Evolutionary conservation across 2,329 filamentous ascomycete genomes (phyloP), one percentile per base, ranked within the genome.

Genomic region (Ophiocordyceps camponoti-leonardi): DNA sequence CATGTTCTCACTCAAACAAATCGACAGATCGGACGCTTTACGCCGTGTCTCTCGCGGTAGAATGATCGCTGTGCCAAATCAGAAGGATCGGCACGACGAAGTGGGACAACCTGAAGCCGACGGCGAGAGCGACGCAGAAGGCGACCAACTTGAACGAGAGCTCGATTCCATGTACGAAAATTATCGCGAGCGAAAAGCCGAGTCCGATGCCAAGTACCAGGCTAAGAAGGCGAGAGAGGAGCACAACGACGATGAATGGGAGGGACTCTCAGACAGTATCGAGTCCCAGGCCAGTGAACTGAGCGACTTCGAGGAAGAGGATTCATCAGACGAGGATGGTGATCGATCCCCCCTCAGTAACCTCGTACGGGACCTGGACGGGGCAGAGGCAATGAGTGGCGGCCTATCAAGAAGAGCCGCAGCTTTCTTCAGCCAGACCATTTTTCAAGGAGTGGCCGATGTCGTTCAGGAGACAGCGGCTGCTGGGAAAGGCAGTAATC

Each of bases 391-490:
- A 35, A 67, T 70, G 13, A 61, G 65, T 8, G 68, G 53, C 44
- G 56, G 58, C 3, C 69, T 96, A n/a, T 94, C 87, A 3, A 88
- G 81, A 60, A 77, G 86, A 50, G 92, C 92, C 10, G 76, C 81
- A 11, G 75, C 82, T 49, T 98, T 98, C 66, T 98, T 98, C 61
- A 83, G 84, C 54, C 90, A 95, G 59, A 88, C 95, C 52, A 82
- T 98, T 39, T 98, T 98, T 69, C 80, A 88, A 53, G 85, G 79
- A 37, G 79, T 96, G 45, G 77, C 78, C 20, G 83, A 77, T 0
- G 61, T 82, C 19, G 66, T 81, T 2, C 78, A 78, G 18, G 69
- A 75, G 45, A 16, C 52, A 10, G 56, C 56, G 14, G 60, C 64
- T 33, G 63, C 62, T 13, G 51, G 59, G 16, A 64, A 67, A 28